Percentiles rank a stretch among this genome's conserved stretches.
phyloP scores from a whole-genome alignment of 2,329 filamentous ascomycete genomes.

The Penicillium sp. region DNA sequence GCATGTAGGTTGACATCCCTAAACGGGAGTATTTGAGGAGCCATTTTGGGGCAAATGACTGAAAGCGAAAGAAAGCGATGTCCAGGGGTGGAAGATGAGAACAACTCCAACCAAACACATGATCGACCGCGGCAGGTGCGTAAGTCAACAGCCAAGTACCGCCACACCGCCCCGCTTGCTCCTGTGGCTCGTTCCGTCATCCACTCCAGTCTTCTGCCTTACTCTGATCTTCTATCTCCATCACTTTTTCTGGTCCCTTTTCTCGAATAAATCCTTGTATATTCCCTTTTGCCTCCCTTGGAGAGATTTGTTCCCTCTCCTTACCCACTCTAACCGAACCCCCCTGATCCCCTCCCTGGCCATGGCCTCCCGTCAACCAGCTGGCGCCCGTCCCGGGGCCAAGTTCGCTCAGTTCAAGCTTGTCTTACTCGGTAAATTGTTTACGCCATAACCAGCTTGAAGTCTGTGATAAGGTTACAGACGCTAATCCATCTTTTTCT shows the following conservation, averaged over 20 bases:
- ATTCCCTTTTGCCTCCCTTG: not conserved
- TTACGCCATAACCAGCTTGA: not conserved
- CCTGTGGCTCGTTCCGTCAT: constrained; percentile 38
- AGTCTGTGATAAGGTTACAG: not conserved
- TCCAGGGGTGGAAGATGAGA: not conserved
- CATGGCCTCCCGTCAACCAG: constrained; percentile 84
- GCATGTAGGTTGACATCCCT: constrained; percentile 96
- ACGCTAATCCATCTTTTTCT: constrained; percentile 18
- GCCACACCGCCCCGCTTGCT: constrained; percentile 26
- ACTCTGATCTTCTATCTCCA: constrained; percentile 21
- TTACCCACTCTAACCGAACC: constrained; percentile 4
- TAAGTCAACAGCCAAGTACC: constrained; percentile 9
- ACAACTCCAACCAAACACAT: constrained; percentile 17
- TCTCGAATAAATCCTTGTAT: not conserved
- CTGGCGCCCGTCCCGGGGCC: constrained; percentile 62
- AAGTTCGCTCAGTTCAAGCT: constrained; percentile 99
- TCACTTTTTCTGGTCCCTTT: constrained; percentile 3
- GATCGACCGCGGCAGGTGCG: constrained; percentile 14
- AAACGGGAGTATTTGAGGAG: constrained; percentile 60
- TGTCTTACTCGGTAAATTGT: constrained; percentile 77
- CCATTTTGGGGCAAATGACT: constrained; percentile 37
- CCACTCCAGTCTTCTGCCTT: constrained; percentile 19
- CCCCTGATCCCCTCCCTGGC: constrained; percentile 31
- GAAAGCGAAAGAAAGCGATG: constrained; percentile 1
- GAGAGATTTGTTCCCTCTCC: constrained; percentile 3